A percentile compares a stretch with the other conserved stretches of the same genome.
phyloP scores from a whole-genome alignment of 192 early-diverging fungal genomes.

The Radiomyces spectabilis region DNA sequence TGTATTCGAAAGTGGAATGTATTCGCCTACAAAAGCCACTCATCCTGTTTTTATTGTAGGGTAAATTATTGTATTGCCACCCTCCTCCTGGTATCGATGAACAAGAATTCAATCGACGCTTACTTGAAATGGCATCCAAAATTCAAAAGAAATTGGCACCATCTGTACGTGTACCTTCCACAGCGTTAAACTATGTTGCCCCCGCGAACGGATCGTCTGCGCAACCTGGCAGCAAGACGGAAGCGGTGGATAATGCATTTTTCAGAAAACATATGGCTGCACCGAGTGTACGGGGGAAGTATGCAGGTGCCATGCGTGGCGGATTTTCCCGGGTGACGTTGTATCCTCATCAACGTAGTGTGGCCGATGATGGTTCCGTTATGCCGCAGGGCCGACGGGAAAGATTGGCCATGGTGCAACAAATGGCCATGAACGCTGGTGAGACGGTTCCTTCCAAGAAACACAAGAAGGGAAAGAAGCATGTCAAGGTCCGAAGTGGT shows the following conservation, averaged over 20 bases:
- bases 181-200: conserved; percentile 43
- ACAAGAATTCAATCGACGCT: conserved; percentile 79
- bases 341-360: conserved; percentile 50
- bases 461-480: conserved; percentile 73
- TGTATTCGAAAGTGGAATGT: not conserved
- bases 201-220: conserved; percentile 29
- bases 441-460: conserved; percentile 41
- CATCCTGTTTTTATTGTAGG: conserved; percentile 37
- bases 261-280: conserved; percentile 26
- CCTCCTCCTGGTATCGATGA: conserved; percentile 57
- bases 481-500: conserved; percentile 65
- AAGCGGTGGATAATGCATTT: conserved; percentile 46
- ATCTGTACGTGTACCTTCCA: conserved; percentile 46
- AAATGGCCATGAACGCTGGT: conserved; percentile 16
- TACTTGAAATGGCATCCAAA: conserved; percentile 59
- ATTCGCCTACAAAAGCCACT: not conserved
- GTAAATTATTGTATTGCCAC: conserved; percentile 85
- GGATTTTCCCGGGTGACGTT: conserved; percentile 48
- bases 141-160: conserved; percentile 42
- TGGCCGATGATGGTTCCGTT: conserved; percentile 39
- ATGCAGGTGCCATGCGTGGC: conserved; percentile 23
- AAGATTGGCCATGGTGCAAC: conserved; percentile 19
- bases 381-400: conserved; percentile 21
- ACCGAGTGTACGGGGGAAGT: conserved; percentile 30
- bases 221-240: conserved; percentile 35